Evolutionary conservation across 345 rosid species (phyloP).

Genomic region (Conringia planisiliqua): DNA sequence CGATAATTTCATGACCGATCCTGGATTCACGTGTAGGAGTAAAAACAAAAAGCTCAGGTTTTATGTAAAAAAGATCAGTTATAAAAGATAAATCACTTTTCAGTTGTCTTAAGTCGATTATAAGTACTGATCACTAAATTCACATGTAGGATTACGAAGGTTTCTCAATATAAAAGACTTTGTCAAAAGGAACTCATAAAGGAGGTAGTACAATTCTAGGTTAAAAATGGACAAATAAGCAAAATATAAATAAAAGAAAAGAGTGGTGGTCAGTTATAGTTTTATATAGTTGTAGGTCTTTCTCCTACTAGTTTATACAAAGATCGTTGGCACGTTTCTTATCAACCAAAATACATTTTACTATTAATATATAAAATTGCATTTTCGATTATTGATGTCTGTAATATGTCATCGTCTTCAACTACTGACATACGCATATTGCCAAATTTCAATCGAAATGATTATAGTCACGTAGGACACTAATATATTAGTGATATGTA

Average conservation of each 20-base stretch:
- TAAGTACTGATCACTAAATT: neutral
- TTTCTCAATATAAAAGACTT: neutral
- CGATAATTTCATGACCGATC: neutral
- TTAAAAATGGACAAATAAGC: neutral
- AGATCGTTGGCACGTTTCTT: neutral
- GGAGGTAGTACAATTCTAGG: neutral
- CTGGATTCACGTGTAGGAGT: too few relatives aligned
- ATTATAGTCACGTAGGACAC: neutral
- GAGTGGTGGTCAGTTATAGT: neutral
- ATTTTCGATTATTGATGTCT: neutral
- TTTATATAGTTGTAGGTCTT: neutral
- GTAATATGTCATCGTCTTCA: neutral
- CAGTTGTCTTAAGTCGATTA: neutral
- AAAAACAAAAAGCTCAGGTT: too few relatives aligned
- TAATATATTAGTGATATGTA: neutral
- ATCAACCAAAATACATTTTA: neutral
- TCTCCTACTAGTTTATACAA: neutral
- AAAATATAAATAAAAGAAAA: neutral
- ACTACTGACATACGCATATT: neutral
- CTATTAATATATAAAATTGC: neutral
- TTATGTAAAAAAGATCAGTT: neutral
- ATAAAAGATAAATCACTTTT: neutral
- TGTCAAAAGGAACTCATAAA: neutral
- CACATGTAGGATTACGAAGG: neutral
- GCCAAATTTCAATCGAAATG: neutral